Conservation (phyloP, 768 basidiomycete genomes). For the Lactifluus pinguis region DNA sequence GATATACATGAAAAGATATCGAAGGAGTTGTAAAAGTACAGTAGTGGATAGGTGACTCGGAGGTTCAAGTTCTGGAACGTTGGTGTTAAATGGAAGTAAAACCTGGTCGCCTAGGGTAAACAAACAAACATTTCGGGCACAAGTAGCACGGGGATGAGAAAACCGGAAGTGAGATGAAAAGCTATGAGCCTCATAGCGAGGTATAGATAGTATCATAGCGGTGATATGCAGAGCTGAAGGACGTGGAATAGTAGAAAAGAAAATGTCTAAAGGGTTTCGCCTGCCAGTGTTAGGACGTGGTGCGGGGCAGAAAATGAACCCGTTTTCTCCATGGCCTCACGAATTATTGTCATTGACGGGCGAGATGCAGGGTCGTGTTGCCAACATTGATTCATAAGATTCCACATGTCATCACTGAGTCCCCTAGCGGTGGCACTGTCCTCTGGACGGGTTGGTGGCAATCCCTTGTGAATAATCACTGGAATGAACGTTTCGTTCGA, state of each 20-base stretch:
- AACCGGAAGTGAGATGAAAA: too few relatives aligned
- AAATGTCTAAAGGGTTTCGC: too few relatives aligned
- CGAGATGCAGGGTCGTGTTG: conserved; percentile 30
- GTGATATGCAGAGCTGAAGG: too few relatives aligned
- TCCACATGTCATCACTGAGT: conserved; percentile 35
- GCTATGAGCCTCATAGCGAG: too few relatives aligned
- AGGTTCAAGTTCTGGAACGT: too few relatives aligned
- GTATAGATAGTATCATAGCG: too few relatives aligned
- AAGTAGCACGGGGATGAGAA: too few relatives aligned
- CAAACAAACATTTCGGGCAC: too few relatives aligned
- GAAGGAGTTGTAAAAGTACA: background rate
- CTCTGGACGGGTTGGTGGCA: conserved; percentile 32
- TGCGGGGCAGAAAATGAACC: background rate
- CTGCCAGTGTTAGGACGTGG: too few relatives aligned
- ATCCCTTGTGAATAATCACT: conserved; percentile 28
- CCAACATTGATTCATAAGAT: conserved; percentile 38
- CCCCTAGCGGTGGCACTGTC: conserved; percentile 22
- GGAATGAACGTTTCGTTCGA: conserved; percentile 29
- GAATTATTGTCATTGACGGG: conserved; percentile 33
- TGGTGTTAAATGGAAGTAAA: too few relatives aligned
- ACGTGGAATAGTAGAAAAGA: too few relatives aligned
- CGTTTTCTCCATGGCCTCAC: conserved; percentile 14
- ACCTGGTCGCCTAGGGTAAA: too few relatives aligned
- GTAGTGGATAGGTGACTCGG: background rate
- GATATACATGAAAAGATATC: background rate